Evolutionary conservation across 176 grass and related monocot genomes (phyloP), one percentile per base, ranked within the genome.

Genomic region (Cenchrus americanus): DNA sequence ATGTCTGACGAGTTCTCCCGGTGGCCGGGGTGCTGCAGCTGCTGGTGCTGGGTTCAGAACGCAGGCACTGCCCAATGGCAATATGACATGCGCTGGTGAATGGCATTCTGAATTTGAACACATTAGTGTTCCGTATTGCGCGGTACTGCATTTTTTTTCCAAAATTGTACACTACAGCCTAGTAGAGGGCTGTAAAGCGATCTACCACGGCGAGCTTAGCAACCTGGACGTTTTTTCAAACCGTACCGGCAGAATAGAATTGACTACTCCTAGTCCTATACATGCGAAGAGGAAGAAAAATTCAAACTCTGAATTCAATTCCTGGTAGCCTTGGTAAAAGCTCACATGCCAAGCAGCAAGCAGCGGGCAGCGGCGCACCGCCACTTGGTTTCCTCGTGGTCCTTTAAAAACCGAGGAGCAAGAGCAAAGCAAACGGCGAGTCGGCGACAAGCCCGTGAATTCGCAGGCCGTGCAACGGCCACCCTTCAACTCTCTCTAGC

Each of bases 381-480:
- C 7, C 14, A 6, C 54, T 37, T 37, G 34, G 34, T 76, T 30
- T 49, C 15, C 27, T 54, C 57, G 2, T 27, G 5, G 18, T 19
- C 1, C 52, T 80, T 80, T 69, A 75, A 66, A 89, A 70, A 44
- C 7, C 17, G 54, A 43, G 1, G 8, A 85, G 41, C 52, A 62
- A 8, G 62, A 37, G 34, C 11, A 52, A 77, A 69, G 52, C 8
- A 10, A 14, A 42, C 34, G 34, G 34, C 34, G 34, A 37, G 3
- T 44, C 46, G 41, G 73, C 34, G 0, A 71, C 32, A 32, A 27
- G 37, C 19, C 43, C 53, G 75, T 85, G 76, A 78, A 63, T 48
- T 30, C 5, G 32, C 24, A 32, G 17, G 18, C 61, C 62, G 61
- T 37, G 77, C 50, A 13, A 40, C 13, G 83, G 24, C 58, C 42